Evolutionary conservation across 495 filamentous ascomycete species (phyloP).

Genomic region (Jackrogersella multiformis): DNA sequence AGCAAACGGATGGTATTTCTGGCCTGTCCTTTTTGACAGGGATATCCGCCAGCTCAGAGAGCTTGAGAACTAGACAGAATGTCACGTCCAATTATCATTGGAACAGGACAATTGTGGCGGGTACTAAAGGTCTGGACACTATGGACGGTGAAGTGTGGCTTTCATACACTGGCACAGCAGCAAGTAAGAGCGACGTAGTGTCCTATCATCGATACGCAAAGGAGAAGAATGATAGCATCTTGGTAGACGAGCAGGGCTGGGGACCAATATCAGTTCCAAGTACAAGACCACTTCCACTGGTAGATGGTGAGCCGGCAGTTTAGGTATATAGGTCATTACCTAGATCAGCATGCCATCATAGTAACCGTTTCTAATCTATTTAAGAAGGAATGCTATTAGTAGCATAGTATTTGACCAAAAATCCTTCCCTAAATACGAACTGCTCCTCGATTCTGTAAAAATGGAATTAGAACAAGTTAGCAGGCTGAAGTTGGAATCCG

Average conservation of each 20-base stretch:
- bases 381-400: too few relatives aligned
- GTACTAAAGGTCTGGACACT: slow-evolving; percentile 34
- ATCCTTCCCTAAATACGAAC: too few relatives aligned
- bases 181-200: neutral
- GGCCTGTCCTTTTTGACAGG: slow-evolving; percentile 35
- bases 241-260: slow-evolving; percentile 29
- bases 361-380: neutral
- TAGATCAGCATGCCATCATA: too few relatives aligned
- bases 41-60: slow-evolving; percentile 20
- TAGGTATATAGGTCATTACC: neutral
- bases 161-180: slow-evolving; percentile 25
- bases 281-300: slow-evolving; percentile 33
- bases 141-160: slow-evolving; percentile 44
- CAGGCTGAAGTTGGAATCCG: too few relatives aligned
- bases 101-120: slow-evolving; percentile 42
- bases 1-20: slow-evolving; percentile 34
- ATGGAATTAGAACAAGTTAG: too few relatives aligned
- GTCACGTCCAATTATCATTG: slow-evolving; percentile 44
- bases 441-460: too few relatives aligned
- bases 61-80: slow-evolving; percentile 38
- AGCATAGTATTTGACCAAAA: too few relatives aligned
- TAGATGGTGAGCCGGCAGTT: slow-evolving; percentile 17
- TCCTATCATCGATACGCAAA: slow-evolving; percentile 36
- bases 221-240: slow-evolving; percentile 39
- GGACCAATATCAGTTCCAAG: slow-evolving; percentile 26